Evolutionary conservation across 1,284 basidiomycete genomes (phyloP), one percentile per base, ranked within the genome.

Genomic region (Cutaneotrichosporon cyanovorans): DNA sequence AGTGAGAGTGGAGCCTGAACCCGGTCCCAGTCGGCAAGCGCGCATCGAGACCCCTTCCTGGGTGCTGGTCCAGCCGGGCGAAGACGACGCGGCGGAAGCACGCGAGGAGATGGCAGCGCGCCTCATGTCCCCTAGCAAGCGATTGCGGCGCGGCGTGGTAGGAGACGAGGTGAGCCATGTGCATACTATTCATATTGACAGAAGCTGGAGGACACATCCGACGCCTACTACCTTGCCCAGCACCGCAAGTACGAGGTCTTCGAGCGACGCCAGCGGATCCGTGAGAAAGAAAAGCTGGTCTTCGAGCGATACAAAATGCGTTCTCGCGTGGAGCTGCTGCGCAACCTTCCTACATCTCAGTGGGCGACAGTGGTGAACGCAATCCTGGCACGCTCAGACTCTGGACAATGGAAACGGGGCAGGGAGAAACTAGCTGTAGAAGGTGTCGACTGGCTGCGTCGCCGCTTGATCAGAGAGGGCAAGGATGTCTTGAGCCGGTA

Each of bases 281-380:
- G 87, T 46, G 89, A 93, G 71, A 86, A 87, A 68, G 89, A 92
- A 67, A 87, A 88, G 62, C 78, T 95, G 50, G 82, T 85, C 65
- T 84, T 88, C 55, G 87, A 90, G 62, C 86, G 90, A 54, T 87
- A 90, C 73, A 91, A 90, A 68, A 80, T 95, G 60, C 83, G 84
- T 60, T 81, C 87, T 61, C 80, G 89, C 28, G 85, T 92, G 54
- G 88, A 92, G 37, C 82, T 90, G 62, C 75, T 93, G 49, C 80
- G 78, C 52, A 76, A 55, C 30, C 59, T 68, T 51, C 57, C 63
- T 2, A 50, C 42, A 5, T 32, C 46, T 9, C 45, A 60, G 34
- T 68, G 65, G 65, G 31, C 50, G 8, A 37, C 50, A 0, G 53
- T 66, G 2, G 58, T 66, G 14, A 40, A 20, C 4, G 60, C 59